Conservation (phyloP, 768 basidiomycete genomes). For the Pluteus cervinus region DNA sequence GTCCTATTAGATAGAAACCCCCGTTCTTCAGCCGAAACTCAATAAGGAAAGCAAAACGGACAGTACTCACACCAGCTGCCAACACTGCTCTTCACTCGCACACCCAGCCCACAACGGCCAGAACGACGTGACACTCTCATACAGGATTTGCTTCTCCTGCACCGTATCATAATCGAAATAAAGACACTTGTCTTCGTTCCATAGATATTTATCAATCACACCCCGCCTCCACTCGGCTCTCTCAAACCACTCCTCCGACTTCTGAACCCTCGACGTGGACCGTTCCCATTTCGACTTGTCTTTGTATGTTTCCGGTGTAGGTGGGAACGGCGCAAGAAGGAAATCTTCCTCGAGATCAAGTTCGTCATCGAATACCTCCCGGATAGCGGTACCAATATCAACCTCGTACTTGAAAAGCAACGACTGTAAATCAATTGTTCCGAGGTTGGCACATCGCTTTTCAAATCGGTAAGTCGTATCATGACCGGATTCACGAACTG, state of each 20-base stretch:
- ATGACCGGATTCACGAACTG: constrained; percentile 94
- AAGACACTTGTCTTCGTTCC: constrained; percentile 92
- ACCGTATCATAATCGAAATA: constrained; percentile 98
- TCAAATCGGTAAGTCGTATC: constrained; percentile 97
- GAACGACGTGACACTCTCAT: constrained; percentile 94
- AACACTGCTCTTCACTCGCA: constrained; percentile 92
- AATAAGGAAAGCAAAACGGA: constrained; percentile 9
- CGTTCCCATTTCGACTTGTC: constrained; percentile 53
- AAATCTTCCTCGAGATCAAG: constrained; percentile 93
- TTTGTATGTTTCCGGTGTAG: constrained; percentile 63
- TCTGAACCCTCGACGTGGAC: constrained; percentile 57
- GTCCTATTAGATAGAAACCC: constrained; percentile 54
- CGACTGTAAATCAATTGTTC: constrained; percentile 92
- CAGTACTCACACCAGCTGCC: constrained; percentile 80
- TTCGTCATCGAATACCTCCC: constrained; percentile 90
- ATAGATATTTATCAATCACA: constrained; percentile 90
- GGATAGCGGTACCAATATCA: constrained; percentile 97
- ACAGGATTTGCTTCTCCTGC: constrained; percentile 84
- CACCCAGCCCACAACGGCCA: constrained; percentile 98
- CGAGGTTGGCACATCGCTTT: constrained; percentile 95
- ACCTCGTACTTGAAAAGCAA: constrained; percentile 98
- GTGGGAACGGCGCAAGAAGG: constrained; percentile 86
- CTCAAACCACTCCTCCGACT: constrained; percentile 88
- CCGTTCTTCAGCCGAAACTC: no score
- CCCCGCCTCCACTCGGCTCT: constrained; percentile 79